Conservation (phyloP, 257 asterid species). For the Thymus mandschuricus region DNA sequence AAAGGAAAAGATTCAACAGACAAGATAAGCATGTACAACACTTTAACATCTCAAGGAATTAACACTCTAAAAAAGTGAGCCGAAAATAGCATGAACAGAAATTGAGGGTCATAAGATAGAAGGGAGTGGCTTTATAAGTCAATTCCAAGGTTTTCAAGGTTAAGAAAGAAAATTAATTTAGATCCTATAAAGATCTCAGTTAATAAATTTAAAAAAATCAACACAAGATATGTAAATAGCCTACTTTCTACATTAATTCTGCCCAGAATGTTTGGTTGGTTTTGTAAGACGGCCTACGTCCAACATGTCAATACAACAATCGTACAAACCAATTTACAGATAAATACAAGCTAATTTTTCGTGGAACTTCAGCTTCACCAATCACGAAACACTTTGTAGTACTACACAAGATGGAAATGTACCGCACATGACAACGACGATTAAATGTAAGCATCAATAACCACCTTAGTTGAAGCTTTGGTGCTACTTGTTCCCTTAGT, state of each 20-base stretch:
- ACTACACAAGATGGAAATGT: constrained; percentile 1
- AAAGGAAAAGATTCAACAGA: neutral
- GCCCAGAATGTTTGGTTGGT: neutral
- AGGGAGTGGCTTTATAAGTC: neutral
- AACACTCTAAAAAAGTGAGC: neutral
- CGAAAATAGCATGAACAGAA: constrained; percentile 1
- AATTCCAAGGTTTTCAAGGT: neutral
- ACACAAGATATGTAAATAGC: neutral
- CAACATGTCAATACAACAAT: constrained; percentile 4
- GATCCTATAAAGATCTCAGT: constrained; percentile 2
- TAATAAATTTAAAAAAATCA: neutral
- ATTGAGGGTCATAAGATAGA: neutral
- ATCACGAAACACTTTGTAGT: neutral
- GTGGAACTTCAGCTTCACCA: constrained; percentile 1
- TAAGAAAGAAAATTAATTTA: neutral
- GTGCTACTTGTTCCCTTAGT: constrained; percentile 68
- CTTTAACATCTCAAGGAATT: constrained; percentile 3
- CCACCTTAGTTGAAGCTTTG: constrained; percentile 88
- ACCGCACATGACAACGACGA: constrained; percentile 17
- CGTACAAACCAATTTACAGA: neutral
- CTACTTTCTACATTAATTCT: neutral
- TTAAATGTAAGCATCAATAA: constrained; percentile 24
- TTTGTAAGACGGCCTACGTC: neutral
- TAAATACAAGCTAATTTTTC: neutral
- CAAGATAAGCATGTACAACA: neutral